Percentiles rank a stretch among this genome's conserved stretches.
These are phyloP conservation scores for Schizothecium vesticola DNA, from an alignment of 495 filamentous ascomycete species.

Conservation along the genomic window DNA sequence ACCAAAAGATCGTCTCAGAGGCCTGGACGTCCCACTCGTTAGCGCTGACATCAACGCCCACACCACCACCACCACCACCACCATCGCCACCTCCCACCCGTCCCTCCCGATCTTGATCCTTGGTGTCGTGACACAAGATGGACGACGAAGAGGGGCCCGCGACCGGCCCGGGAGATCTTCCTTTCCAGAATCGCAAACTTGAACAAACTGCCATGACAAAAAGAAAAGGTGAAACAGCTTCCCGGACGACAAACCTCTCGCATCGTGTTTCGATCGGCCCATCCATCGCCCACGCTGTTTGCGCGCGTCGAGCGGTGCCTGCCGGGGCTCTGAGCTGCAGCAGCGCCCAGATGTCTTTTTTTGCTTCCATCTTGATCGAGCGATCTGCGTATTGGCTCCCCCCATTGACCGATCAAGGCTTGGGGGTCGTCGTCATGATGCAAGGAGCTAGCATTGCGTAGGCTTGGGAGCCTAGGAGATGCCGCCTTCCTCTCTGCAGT, in stretches of 20 bases:
- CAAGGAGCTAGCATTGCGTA: neutral
- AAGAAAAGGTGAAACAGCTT: neutral
- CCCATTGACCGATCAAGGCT: neutral
- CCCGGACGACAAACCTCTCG: neutral
- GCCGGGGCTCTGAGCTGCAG: no score
- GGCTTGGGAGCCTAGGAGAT: neutral
- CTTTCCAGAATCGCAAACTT: neutral
- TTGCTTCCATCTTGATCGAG: neutral
- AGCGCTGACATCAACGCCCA: neutral
- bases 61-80: neutral
- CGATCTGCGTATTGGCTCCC: neutral
- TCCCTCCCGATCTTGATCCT: neutral
- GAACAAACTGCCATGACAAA: neutral
- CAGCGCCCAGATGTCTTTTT: no score
- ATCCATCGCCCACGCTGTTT: neutral
- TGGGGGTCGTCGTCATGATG: neutral
- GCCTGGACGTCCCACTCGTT: neutral
- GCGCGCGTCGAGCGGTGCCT: neutral
- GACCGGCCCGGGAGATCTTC: neutral
- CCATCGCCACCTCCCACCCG: neutral
- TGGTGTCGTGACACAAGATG: slow-evolving; percentile 3
- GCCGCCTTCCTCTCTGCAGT: neutral
- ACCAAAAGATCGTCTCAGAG: neutral
- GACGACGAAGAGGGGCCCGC: neutral
- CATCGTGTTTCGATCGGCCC: neutral